Evolutionary conservation across 768 basidiomycete species (phyloP), one percentile per base, ranked within the genome.

Genomic region (Lentinula aciculospora): DNA sequence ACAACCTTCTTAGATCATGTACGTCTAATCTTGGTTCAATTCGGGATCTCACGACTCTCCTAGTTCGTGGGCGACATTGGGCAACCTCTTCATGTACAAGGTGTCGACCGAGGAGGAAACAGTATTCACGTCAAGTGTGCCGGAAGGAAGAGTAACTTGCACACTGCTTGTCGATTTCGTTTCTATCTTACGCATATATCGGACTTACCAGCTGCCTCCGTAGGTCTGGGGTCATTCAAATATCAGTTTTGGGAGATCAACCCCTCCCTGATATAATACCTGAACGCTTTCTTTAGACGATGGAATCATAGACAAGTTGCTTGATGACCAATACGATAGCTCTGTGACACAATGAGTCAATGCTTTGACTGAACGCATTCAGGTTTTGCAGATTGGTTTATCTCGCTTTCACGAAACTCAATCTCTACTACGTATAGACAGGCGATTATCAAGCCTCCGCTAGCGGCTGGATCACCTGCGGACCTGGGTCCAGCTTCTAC

Each of bases 11-110:
- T 10, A 49, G 28, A 49, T 27, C 25, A 44, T n/a, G 39, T 40
- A 40, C 23, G 1, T 47, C 13, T 8, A 31, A 23, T 48, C 17
- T 13, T 19, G 12, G 2, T 48, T 3, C 2, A 40, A 6, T 5
- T 40, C n/a, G 15, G 39, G 7, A 31, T 1, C 25, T 48, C 23
- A 10, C 15, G 46, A 5, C 9, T 23, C 17, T 13, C 4, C 19
- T 36, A 40, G 53, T 66, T 66, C 57, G 17, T 66, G 15, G 65
- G 64, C 23, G 65, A 66, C 37, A 61, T 68, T 40, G 62, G 65
- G 21, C 67, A 68, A 40, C 67, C 65, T 15, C 53, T 68, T 39
- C 65, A 68, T 37, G 57, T 53, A 44, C 55, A 68, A 66, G 66
- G 61, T 13, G 17, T 58, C 23, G 63, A 46, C 47, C 34, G 59